phyloP scores from a whole-genome alignment of 2,329 filamentous ascomycete genomes.

The Parastagonospora avenae region DNA sequence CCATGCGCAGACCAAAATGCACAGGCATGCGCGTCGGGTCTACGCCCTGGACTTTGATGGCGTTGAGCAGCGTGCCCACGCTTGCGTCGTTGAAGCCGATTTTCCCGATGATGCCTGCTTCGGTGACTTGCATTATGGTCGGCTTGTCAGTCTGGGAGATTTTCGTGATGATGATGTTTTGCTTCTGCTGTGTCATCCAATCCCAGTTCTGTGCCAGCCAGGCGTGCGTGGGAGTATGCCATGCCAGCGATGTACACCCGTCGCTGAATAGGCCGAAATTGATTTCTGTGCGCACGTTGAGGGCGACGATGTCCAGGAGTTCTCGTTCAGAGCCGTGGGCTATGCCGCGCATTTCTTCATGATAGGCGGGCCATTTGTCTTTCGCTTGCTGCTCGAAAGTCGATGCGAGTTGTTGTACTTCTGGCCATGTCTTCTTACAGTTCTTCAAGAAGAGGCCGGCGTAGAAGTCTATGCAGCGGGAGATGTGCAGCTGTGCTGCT shows the following conservation, averaged over 20 bases:
- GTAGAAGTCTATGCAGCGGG: slow-evolving; percentile 55
- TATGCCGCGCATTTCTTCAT: slow-evolving; percentile 57
- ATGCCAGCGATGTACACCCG: slow-evolving; percentile 61
- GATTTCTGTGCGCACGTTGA: slow-evolving; percentile 65
- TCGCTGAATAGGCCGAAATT: slow-evolving; percentile 63
- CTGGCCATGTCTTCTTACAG: slow-evolving; percentile 53
- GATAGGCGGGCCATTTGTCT: slow-evolving; percentile 49
- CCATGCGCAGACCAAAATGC: slow-evolving; percentile 64
- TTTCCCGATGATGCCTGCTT: slow-evolving; percentile 68
- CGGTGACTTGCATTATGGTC: slow-evolving; percentile 61
- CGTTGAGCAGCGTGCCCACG: slow-evolving; percentile 66
- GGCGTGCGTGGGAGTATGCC: slow-evolving; percentile 45
- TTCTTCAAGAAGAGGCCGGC: slow-evolving; percentile 53
- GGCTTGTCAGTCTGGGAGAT: slow-evolving; percentile 54
- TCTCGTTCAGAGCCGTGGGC: slow-evolving; percentile 56
- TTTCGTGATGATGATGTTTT: slow-evolving; percentile 56
- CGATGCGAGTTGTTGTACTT: slow-evolving; percentile 53
- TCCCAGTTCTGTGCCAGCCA: slow-evolving; percentile 66
- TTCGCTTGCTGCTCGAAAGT: slow-evolving; percentile 55
- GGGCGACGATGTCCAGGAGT: slow-evolving; percentile 60
- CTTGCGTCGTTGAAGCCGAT: slow-evolving; percentile 66
- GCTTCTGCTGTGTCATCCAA: slow-evolving; percentile 59
- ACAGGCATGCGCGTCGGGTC: slow-evolving; percentile 59
- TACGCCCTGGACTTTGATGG: slow-evolving; percentile 63
- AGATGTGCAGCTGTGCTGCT: slow-evolving; percentile 48